A percentile compares a stretch with the other conserved stretches of the same genome.
Conservation (phyloP, 192 early-diverging fungal species). For the Podochytrium sp. region DNA sequence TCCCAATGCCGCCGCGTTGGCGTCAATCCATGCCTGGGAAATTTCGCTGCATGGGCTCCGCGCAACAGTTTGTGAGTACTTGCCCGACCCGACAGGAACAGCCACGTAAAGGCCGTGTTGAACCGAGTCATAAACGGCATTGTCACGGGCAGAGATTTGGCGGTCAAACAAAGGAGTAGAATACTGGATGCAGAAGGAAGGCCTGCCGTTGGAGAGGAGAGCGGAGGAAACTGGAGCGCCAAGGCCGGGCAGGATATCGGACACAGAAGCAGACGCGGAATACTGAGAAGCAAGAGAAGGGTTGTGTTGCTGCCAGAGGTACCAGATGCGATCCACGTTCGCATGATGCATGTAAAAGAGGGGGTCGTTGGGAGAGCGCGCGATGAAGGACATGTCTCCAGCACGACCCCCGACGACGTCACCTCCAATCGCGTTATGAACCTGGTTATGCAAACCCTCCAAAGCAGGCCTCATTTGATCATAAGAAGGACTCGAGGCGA, state of each 20-base stretch:
- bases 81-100: too few relatives aligned
- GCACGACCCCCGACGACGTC: too few relatives aligned
- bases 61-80: too few relatives aligned
- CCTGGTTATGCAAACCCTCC: not conserved
- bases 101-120: too few relatives aligned
- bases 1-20: not conserved
- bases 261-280: not conserved
- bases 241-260: conserved; percentile 17
- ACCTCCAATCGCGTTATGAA: not conserved
- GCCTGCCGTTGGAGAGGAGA: not conserved
- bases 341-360: conserved; percentile 38
- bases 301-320: conserved; percentile 14
- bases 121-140: too few relatives aligned
- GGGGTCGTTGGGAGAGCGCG: conserved; percentile 31
- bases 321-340: conserved; percentile 25
- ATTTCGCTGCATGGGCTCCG: too few relatives aligned
- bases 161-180: too few relatives aligned
- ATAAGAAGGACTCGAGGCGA: not conserved
- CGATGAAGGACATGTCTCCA: conserved; percentile 2
- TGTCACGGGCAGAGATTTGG: too few relatives aligned
- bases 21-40: not conserved
- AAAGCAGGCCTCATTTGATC: not conserved
- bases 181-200: conserved; percentile 13
- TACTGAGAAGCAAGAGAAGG: not conserved
- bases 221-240: not conserved